Evolutionary conservation across 1,139 yeast genomes (phyloP).

Genomic region (Yamadazyma aaseri): DNA sequence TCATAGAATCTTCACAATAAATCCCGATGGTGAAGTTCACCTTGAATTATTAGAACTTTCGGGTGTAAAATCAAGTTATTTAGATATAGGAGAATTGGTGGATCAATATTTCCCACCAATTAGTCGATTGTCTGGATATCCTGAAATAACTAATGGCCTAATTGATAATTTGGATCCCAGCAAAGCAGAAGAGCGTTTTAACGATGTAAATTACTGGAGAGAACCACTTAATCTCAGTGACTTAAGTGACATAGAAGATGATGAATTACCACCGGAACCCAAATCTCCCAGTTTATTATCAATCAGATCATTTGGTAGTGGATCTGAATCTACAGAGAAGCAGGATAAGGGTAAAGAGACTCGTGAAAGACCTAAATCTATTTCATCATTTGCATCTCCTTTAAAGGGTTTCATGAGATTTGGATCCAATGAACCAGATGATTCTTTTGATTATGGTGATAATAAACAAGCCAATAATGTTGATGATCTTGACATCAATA

Average conservation of each 20-base stretch:
- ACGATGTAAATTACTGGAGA: constrained; percentile 92
- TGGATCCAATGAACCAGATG: constrained; percentile 20
- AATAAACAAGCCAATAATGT: constrained; percentile 9
- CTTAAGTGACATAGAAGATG: constrained; percentile 48
- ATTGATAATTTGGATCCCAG: constrained; percentile 26
- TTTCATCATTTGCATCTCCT: constrained; percentile 42
- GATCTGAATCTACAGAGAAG: constrained; percentile 7
- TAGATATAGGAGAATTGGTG: constrained; percentile 88
- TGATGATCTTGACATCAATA: constrained; percentile 15
- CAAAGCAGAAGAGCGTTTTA: constrained; percentile 58
- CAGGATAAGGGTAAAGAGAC: constrained; percentile 3
- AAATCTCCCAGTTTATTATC: constrained; percentile 21
- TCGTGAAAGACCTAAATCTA: constrained; percentile 34
- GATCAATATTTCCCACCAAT: constrained; percentile 98
- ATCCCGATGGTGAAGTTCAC: constrained; percentile 95
- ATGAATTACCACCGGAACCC: constrained; percentile 17
- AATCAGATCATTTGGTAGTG: constrained; percentile 17
- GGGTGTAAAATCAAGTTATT: constrained; percentile 85
- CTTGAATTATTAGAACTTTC: constrained; percentile 95
- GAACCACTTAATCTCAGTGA: constrained; percentile 72
- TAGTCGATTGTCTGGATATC: constrained; percentile 34
- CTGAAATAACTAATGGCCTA: constrained; percentile 29
- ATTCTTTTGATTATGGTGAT: constrained; percentile 17
- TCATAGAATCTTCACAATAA: constrained; percentile 91
- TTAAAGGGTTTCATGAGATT: constrained; percentile 44